phyloP scores from a whole-genome alignment of 257 asterid genomes.

The Capsicum pubescens region DNA sequence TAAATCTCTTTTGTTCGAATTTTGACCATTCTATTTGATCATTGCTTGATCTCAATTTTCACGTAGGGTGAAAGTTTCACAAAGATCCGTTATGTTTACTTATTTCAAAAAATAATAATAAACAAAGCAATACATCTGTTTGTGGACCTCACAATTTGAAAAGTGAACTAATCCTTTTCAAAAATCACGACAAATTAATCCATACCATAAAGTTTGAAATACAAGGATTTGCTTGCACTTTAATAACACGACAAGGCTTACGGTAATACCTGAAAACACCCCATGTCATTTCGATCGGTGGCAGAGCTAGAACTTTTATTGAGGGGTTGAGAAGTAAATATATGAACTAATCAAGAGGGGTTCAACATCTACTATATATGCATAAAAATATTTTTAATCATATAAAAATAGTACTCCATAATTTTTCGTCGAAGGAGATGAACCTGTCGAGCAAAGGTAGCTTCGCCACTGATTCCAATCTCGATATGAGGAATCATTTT shows the following conservation, averaged over 20 bases:
- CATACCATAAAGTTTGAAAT: neutral
- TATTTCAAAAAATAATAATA: constrained; percentile 13
- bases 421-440: too few species aligned
- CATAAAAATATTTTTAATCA: too few species aligned
- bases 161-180: constrained; percentile 34
- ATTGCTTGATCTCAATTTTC: constrained; percentile 14
- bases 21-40: neutral
- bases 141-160: constrained; percentile 40
- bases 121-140: constrained; percentile 40
- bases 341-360: too few species aligned
- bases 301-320: too few species aligned
- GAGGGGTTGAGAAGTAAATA: too few species aligned
- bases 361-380: too few species aligned
- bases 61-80: neutral
- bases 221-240: neutral
- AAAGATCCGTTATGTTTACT: constrained; percentile 34
- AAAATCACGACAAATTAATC: neutral
- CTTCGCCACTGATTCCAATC: too few species aligned
- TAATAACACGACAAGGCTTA: neutral
- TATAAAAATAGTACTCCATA: too few species aligned
- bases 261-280: too few species aligned
- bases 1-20: neutral
- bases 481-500: too few species aligned
- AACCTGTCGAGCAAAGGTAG: too few species aligned
- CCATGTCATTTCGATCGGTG: too few species aligned